Percentiles rank a stretch among this genome's conserved stretches.
Evolutionary conservation across 768 basidiomycete genomes (phyloP).

Genomic region (Saitozyma sp.): DNA sequence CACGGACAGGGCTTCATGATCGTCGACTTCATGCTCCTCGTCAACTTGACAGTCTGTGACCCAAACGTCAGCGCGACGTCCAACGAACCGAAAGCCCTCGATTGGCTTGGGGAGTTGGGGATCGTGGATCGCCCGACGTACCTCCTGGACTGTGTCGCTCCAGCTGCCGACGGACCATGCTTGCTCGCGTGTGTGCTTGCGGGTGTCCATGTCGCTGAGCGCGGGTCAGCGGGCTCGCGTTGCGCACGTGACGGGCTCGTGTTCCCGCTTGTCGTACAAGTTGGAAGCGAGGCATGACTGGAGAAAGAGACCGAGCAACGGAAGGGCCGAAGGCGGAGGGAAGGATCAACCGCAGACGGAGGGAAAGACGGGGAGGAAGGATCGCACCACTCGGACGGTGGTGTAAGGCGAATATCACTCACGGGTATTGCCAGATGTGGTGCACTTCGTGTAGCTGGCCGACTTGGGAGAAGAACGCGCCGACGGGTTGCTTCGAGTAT

Average conservation of each 20-base stretch:
- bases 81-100: too few relatives aligned
- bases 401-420: constrained; percentile 35
- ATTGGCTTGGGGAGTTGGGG: too few relatives aligned
- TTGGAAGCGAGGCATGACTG: background rate
- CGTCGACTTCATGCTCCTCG: constrained; percentile 80
- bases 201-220: constrained; percentile 61
- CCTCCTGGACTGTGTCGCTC: constrained; percentile 92
- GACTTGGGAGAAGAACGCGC: constrained; percentile 53
- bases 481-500: constrained; percentile 42
- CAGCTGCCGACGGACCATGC: constrained; percentile 95
- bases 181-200: constrained; percentile 81
- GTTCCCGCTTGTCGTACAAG: background rate
- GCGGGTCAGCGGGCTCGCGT: background rate
- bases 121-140: constrained; percentile 42
- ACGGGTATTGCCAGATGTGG: constrained; percentile 98
- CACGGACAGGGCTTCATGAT: constrained; percentile 60
- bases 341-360: too few relatives aligned
- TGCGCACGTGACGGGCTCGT: background rate
- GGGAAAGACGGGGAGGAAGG: too few relatives aligned
- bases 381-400: background rate
- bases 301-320: background rate
- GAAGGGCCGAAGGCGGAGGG: background rate
- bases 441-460: constrained; percentile 65
- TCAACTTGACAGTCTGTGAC: constrained; percentile 78
- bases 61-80: background rate